Evolutionary conservation across 75 land plant species (phyloP).

Genomic region (Pinus taeda): DNA sequence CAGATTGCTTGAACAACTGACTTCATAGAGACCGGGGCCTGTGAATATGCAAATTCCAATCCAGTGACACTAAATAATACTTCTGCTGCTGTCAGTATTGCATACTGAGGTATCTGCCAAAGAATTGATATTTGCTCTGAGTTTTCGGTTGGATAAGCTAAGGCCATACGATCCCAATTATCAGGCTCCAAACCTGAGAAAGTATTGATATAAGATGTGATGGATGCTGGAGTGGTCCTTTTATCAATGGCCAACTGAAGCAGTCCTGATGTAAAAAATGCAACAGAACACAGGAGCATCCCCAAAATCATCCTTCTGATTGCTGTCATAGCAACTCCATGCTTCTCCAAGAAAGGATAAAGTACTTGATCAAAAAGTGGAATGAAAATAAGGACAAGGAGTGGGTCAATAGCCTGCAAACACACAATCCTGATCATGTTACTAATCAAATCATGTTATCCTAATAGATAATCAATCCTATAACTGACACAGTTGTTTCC

Average conservation of each 20-base stretch:
- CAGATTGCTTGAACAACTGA: slow-evolving; percentile 35
- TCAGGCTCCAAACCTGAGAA: not conserved
- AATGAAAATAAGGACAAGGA: slow-evolving; percentile 25
- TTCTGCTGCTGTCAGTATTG: slow-evolving; percentile 31
- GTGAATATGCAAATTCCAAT: slow-evolving; percentile 42
- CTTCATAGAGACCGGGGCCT: slow-evolving; percentile 40
- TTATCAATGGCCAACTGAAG: slow-evolving; percentile 22
- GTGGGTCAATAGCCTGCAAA: slow-evolving; percentile 33
- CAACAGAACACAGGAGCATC: slow-evolving; percentile 27
- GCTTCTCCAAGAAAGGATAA: slow-evolving; percentile 30
- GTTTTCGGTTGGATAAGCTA: not conserved
- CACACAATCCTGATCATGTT: not conserved
- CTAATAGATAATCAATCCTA: too few relatives aligned
- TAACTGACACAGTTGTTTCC: too few relatives aligned
- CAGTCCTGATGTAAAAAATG: slow-evolving; percentile 25
- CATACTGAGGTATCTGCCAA: slow-evolving; percentile 35
- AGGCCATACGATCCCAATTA: not conserved
- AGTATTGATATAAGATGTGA: not conserved
- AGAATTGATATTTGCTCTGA: slow-evolving; percentile 19
- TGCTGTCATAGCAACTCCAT: slow-evolving; percentile 15
- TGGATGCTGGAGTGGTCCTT: slow-evolving; percentile 17
- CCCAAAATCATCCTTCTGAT: slow-evolving; percentile 28
- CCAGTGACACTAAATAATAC: slow-evolving; percentile 41
- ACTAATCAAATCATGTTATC: not conserved
- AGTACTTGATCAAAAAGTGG: slow-evolving; percentile 31